Evolutionary conservation across 495 filamentous ascomycete genomes (phyloP).

Genomic region (Penicillium silybi): DNA sequence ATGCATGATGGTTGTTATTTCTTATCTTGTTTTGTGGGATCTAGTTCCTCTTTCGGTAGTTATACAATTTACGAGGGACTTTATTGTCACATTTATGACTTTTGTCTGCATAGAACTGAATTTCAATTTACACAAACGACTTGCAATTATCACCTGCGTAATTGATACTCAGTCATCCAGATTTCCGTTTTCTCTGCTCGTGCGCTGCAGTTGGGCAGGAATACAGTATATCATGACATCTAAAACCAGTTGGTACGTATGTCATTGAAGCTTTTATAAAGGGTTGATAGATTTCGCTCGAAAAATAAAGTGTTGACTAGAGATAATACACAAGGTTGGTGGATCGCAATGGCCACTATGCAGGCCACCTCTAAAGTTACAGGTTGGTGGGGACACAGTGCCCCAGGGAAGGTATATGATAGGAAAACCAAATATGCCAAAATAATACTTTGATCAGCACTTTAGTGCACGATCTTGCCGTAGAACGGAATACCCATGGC

Average conservation of each 20-base stretch:
- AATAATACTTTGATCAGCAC: neutral
- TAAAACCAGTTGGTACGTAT: neutral
- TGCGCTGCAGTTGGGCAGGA: too few species aligned
- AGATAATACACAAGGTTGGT: constrained; percentile 28
- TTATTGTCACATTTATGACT: neutral
- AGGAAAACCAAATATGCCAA: neutral
- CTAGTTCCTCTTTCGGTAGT: neutral
- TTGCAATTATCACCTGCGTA: neutral
- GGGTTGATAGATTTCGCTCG: constrained; percentile 6
- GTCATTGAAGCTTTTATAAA: neutral
- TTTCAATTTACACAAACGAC: neutral
- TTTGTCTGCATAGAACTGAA: neutral
- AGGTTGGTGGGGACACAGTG: constrained; percentile 21
- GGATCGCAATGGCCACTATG: constrained; percentile 27
- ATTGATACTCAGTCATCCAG: too few species aligned
- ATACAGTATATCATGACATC: neutral
- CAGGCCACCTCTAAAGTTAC: constrained; percentile 34
- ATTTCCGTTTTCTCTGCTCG: too few species aligned
- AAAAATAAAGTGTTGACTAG: constrained; percentile 10
- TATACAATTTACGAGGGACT: neutral
- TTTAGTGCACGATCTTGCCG: constrained; percentile 60
- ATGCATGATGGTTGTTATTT: neutral
- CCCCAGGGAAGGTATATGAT: constrained; percentile 5
- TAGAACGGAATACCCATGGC: constrained; percentile 79
- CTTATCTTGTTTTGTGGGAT: neutral